Percentiles rank a stretch among this genome's conserved stretches.
phyloP scores from a whole-genome alignment of 2,329 filamentous ascomycete genomes.

The Seiridium cupressi region DNA sequence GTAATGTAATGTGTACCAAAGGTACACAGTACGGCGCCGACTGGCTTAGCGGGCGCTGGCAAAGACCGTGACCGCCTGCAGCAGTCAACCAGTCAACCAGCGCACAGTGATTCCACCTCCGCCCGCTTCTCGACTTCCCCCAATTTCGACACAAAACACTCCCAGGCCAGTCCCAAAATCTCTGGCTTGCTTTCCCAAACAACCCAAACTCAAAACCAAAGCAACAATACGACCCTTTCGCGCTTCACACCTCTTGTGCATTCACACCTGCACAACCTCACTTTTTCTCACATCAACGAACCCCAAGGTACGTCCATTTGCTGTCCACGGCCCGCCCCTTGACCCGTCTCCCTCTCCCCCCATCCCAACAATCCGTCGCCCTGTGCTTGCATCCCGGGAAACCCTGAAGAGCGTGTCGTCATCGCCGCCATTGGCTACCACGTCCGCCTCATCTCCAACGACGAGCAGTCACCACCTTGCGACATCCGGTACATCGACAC shows the following conservation, averaged over 20 bases:
- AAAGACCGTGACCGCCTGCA: too few relatives aligned
- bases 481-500: conserved; percentile 18
- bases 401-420: conserved; percentile 7
- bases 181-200: conserved; percentile 17
- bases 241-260: conserved; percentile 22
- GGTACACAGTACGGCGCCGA: too few relatives aligned
- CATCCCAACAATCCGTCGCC: conserved; percentile 1
- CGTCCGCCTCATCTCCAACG: conserved; percentile 28
- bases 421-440: conserved; percentile 10
- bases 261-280: conserved; percentile 17
- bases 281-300: conserved; percentile 16
- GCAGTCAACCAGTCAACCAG: too few relatives aligned
- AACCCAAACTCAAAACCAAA: conserved; percentile 21
- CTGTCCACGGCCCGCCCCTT: not conserved
- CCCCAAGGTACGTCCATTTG: conserved; percentile 17
- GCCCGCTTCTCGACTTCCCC: conserved; percentile 5
- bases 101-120: not conserved
- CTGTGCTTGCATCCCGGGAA: conserved; percentile 7
- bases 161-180: conserved; percentile 18
- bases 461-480: conserved; percentile 17
- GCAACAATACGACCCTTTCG: conserved; percentile 15
- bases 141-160: conserved; percentile 16
- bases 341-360: conserved; percentile 1
- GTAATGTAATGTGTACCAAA: too few relatives aligned
- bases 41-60: too few relatives aligned